A percentile compares a stretch with the other conserved stretches of the same genome.
Conservation (phyloP, 108 stramenopile species). For the Cyclotella cryptica region DNA sequence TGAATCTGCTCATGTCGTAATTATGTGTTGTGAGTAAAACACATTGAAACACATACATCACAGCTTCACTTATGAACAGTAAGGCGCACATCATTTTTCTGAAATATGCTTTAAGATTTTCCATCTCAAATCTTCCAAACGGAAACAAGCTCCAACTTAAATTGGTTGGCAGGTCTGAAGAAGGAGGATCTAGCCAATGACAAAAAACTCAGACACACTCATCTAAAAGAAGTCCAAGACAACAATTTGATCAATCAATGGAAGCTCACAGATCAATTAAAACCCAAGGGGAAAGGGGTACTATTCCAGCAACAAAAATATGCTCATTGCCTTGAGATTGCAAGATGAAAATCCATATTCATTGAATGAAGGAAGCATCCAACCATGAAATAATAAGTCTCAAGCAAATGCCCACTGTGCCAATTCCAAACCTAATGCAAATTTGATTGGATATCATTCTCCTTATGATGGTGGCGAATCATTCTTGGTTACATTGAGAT, state of each 20-base stretch:
- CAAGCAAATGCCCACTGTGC: too few species aligned
- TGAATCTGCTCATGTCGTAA: background rate
- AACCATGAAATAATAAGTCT: background rate
- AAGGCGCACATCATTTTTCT: background rate
- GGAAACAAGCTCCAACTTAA: slow-evolving; percentile 15
- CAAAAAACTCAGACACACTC: slow-evolving; percentile 57
- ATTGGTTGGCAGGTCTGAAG: slow-evolving; percentile 38
- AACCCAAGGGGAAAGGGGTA: slow-evolving; percentile 40
- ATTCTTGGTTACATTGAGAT: slow-evolving; percentile 16
- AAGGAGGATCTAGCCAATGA: slow-evolving; percentile 31
- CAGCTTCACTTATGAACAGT: slow-evolving; percentile 24
- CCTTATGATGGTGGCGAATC: slow-evolving; percentile 2
- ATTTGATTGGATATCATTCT: slow-evolving; percentile 27
- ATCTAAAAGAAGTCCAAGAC: slow-evolving; percentile 41
- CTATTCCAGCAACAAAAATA: slow-evolving; percentile 18
- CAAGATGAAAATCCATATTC: slow-evolving; percentile 41
- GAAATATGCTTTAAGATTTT: too few species aligned
- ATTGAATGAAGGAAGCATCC: slow-evolving; percentile 15
- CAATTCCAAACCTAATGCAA: background rate
- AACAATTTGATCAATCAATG: slow-evolving; percentile 45
- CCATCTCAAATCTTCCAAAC: background rate
- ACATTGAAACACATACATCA: slow-evolving; percentile 30
- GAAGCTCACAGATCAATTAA: slow-evolving; percentile 46
- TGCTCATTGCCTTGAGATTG: slow-evolving; percentile 27
- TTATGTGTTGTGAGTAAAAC: slow-evolving; percentile 19